Base-by-base conservation (phyloP, 176 grass and related monocot genomes). In the Dactylis glomerata region DNA sequence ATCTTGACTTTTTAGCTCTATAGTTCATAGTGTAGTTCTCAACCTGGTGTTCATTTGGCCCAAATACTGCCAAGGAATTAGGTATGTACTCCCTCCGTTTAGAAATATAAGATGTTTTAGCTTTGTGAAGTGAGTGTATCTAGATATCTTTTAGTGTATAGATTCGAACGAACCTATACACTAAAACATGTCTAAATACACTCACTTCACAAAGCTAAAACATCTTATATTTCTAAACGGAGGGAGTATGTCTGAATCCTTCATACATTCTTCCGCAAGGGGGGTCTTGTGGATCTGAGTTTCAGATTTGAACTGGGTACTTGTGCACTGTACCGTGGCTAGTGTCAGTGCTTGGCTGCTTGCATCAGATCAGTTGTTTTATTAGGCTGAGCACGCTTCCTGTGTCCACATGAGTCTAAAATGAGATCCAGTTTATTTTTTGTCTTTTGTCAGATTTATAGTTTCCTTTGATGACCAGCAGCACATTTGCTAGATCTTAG, bases 11-110 rank as follows among this genome's bases (percentile, higher is more conserved):
- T 62, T 28, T 28, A 28, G 58, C 58, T 62, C 58, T 62, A 44
- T 42, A 78, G 17, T 38, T 82, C 42, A 6, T 55, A 63, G 40
- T 77, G 42, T 77, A 55, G 65, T 73, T 78, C 70, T 55, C 14
- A 78, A 70, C 8, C 81, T 77, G 52, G 19, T 82, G 40, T 78
- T 52, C 45, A 17, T 33, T 78, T 73, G 36, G 26, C 45, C 20
- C 66, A 79, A 58, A 65, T 87, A 79, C 84, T 32, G 73, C 84
- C 84, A 87, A 83, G 46, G 57, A 79, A 83, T 83, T 79, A 49
- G 47, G 74, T 86, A 74, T 49, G 27, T 80, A n/a, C n/a, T n/a
- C n/a, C n/a, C n/a, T n/a, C n/a, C n/a, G n/a, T n/a, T n/a, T n/a
- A n/a, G n/a, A n/a, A n/a, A n/a, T n/a, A n/a, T n/a, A n/a, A n/a